Conservation (phyloP, 2,329 filamentous ascomycete genomes). For the Scytalidium lignicola region DNA sequence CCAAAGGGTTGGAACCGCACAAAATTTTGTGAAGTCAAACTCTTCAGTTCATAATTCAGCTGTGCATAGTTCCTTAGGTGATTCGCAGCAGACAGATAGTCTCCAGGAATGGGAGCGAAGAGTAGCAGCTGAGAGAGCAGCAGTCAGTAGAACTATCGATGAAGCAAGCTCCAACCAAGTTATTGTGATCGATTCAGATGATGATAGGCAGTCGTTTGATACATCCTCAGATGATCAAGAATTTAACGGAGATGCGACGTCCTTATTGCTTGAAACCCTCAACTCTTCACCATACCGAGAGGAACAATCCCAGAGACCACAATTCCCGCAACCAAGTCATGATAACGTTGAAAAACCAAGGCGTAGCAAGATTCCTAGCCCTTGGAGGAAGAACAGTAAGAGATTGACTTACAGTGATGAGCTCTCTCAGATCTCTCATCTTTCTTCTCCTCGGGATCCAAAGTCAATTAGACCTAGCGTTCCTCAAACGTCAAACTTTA, state of each 20-base stretch:
- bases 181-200: conserved; percentile 21
- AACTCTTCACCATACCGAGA: conserved; percentile 25
- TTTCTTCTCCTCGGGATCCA: conserved; percentile 9
- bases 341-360: conserved; percentile 18
- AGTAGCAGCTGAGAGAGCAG: conserved; percentile 20
- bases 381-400: conserved; percentile 27
- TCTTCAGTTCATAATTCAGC: background rate
- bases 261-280: conserved; percentile 25
- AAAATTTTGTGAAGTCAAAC: too few relatives aligned
- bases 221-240: conserved; percentile 5
- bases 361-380: conserved; percentile 26
- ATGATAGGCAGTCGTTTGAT: conserved; percentile 2
- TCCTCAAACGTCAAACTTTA: conserved; percentile 27
- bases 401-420: conserved; percentile 26
- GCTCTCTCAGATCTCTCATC: conserved; percentile 17
- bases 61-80: background rate
- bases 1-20: too few relatives aligned
- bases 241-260: conserved; percentile 26
- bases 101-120: conserved; percentile 10
- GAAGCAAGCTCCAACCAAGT: conserved; percentile 14
- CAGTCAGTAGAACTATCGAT: conserved; percentile 18
- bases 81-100: background rate
- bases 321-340: background rate
- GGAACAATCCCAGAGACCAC: conserved; percentile 6
- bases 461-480: conserved; percentile 7